Base-by-base conservation (phyloP, 305 asterid genomes). In the Fraxinus ornus region DNA sequence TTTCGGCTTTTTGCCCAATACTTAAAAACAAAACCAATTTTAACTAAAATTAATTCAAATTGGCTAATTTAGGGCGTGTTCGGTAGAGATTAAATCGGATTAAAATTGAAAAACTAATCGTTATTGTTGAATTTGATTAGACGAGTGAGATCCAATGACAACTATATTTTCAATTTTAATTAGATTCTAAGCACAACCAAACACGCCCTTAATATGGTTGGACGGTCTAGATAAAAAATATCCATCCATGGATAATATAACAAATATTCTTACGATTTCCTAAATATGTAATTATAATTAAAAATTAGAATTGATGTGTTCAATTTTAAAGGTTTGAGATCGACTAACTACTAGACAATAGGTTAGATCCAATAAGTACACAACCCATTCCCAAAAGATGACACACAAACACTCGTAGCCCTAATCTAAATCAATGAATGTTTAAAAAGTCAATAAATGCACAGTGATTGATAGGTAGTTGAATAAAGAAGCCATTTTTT, bases 401-500 rank as follows among this genome's bases (percentile, higher is more conserved):
- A 52, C 64, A 52, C 64, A 5, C 7, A 22, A 8, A 22, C 28
- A 60, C 0, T 1, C 30, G 7, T 2, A 21, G 35, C 73, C 73
- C 39, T 28, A 28, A 28, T 68, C 75, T 19, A 2, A 26, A 68
- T 12, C 17, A 30, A 4, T 0, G 4, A 13, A 68, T 26, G 4
- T 68, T 1, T 5, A 33, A 68, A 66, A 28, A 12, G 33, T 12
- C 35, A 26, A 5, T 10, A 68, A 9, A 32, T 70, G 75, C 41
- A 28, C 32, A 22, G 6, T 62, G 66, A 57, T 19, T n/a, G 73
- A 3, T 64, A 3, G 28, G 30, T 22, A 8, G 36, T 66, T 66
- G 73, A 19, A 19, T 24, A 30, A 70, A 80, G 76, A 33, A 41
- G 39, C 75, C 74, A 73, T 73, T 37, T 80, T 39, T 47, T 44